These are phyloP conservation scores for Boletus rubroflammeus DNA, from an alignment of 768 basidiomycete genomes.

Conservation along the genomic window DNA sequence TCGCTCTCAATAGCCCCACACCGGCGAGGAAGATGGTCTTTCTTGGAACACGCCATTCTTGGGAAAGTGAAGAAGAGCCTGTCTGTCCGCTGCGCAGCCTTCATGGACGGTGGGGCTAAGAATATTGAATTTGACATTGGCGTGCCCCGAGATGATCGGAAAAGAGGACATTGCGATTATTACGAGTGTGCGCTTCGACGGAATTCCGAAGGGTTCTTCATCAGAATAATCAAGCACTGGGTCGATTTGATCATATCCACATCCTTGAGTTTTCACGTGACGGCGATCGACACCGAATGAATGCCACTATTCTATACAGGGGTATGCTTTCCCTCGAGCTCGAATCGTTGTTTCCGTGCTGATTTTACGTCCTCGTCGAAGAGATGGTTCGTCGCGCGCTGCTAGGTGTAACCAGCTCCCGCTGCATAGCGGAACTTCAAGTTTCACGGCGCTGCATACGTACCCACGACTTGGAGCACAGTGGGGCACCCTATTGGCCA, in stretches of 20 bases:
- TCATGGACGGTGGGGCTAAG: neutral
- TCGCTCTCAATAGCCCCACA: neutral
- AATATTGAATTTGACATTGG: neutral
- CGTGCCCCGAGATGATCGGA: neutral
- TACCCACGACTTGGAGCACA: no score
- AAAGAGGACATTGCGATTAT: no score
- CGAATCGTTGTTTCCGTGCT: no score
- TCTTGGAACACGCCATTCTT: neutral
- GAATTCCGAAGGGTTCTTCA: no score
- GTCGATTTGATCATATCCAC: neutral
- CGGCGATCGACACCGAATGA: neutral
- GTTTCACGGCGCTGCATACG: no score
- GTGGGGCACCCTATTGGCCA: no score
- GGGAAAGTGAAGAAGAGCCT: neutral
- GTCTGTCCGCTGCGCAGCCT: neutral
- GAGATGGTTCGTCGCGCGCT: no score
- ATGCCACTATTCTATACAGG: neutral
- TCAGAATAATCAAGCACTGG: neutral
- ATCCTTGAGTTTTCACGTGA: neutral
- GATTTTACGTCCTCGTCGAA: neutral
- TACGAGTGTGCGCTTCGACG: neutral
- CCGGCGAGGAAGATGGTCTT: neutral
- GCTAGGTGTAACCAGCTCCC: neutral
- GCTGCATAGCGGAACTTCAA: neutral
- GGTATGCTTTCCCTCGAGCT: neutral